Evolutionary conservation across 306 rosid species (phyloP).

Genomic region (Psophocarpus tetragonolobus): DNA sequence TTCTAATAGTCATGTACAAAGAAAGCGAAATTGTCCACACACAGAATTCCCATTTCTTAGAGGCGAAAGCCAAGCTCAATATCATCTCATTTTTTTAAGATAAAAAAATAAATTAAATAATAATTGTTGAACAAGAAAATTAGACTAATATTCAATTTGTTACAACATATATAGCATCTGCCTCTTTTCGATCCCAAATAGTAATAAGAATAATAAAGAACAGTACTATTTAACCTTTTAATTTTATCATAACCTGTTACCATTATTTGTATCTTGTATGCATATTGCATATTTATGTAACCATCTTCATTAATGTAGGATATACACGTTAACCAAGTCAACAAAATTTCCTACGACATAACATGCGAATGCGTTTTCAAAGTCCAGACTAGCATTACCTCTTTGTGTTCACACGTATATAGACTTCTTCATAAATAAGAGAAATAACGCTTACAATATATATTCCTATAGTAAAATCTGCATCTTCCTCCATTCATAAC

Average conservation of each 20-base stretch:
- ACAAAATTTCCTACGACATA: background rate
- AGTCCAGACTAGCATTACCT: conserved; percentile 31
- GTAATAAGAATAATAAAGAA: background rate
- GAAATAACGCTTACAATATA: background rate
- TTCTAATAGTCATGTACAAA: no score
- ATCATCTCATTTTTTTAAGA: background rate
- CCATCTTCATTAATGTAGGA: background rate
- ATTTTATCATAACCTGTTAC: background rate
- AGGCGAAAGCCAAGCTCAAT: background rate
- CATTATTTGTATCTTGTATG: background rate
- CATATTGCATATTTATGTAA: background rate
- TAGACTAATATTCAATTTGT: background rate
- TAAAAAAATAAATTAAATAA: background rate
- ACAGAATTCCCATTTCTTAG: background rate
- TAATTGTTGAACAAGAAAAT: background rate
- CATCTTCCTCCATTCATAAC: background rate
- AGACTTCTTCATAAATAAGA: background rate
- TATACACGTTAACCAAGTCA: background rate
- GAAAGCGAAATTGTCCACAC: background rate
- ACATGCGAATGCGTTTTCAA: conserved; percentile 18
- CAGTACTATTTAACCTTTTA: background rate
- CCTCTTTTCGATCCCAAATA: background rate
- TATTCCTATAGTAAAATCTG: background rate
- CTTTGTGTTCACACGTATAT: conserved; percentile 11
- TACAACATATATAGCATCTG: background rate